Evolutionary conservation across 441 rosid species (phyloP).

Genomic region (Oxalis stricta): DNA sequence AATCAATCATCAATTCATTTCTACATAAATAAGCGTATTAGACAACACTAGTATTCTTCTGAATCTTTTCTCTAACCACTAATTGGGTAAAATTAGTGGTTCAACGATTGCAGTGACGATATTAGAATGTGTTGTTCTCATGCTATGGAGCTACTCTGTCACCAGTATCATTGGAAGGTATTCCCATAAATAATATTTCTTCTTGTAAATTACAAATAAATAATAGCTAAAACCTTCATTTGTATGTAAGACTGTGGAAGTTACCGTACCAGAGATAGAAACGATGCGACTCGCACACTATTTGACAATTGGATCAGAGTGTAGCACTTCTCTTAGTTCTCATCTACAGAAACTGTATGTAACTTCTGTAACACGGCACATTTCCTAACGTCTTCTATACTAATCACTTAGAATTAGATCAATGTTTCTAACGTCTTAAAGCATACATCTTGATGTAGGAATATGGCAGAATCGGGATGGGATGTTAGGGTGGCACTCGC

Average conservation of each 20-base stretch:
- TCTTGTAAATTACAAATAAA: no score
- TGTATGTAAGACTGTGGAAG: constrained; percentile 34
- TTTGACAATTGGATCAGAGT: constrained; percentile 47
- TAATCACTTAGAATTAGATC: background rate
- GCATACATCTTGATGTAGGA: constrained; percentile 21
- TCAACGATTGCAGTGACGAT: constrained; percentile 45
- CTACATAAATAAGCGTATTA: no score
- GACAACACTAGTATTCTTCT: no score
- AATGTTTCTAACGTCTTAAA: constrained; percentile 1
- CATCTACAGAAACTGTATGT: constrained; percentile 38
- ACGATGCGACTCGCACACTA: constrained; percentile 67
- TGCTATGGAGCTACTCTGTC: constrained; percentile 25
- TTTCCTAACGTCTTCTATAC: background rate
- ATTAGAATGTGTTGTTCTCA: constrained; percentile 36
- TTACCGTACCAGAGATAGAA: constrained; percentile 64
- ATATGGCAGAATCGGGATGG: constrained; percentile 43
- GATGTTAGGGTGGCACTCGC: constrained; percentile 52
- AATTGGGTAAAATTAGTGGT: constrained; percentile 44
- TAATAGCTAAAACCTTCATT: background rate
- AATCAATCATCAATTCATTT: no score
- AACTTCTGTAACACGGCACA: background rate
- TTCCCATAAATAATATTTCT: no score
- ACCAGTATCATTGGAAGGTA: constrained; percentile 54
- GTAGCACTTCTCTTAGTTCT: constrained; percentile 33
- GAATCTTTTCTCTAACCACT: constrained; percentile 13